Base-by-base conservation (phyloP, 2,329 filamentous ascomycete species). In the Penicillium sp. region DNA sequence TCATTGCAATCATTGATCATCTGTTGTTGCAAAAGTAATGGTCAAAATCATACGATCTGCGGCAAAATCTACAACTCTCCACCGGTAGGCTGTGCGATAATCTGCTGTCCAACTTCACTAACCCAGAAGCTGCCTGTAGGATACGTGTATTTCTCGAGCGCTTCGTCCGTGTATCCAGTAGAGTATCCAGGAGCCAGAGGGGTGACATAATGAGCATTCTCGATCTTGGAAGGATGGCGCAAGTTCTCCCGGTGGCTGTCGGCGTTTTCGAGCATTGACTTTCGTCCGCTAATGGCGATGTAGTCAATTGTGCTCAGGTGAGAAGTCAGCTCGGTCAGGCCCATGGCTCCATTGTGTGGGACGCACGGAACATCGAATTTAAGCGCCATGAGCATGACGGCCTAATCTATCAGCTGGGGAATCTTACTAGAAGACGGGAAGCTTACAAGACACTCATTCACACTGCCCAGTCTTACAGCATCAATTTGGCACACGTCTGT, bases 291-390 rank as follows among this genome's bases (percentile, higher is more conserved):
- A 1, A 96, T 90, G 43, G 87, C 88, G 5, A 96, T 89, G 65
- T 96, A 96, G 75, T 96, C 91, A 63, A 96, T 94, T 14, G 90
- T 96, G 74, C 86, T 90, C 59, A 96, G 76, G 74, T 96, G 91
- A 78, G 95, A 90, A 0, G 92, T 96, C 77, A 96, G 96, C 75
- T 96, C 92, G 38, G 91, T 91, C 61, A 96, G 79, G 5, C 91
- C 91, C 2, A 96, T 91, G 62, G 91, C 91, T 20, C 92, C 91
- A 0, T 86, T 90, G 76, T 96, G 91, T 1, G 91, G 91, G 7
- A 96, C 91, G 63, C 96, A 87, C 14, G 91, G 91, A 3, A 96
- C 82, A 53, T 80, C 80, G 69, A 85, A 87, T 65, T 78, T 76
- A 58, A 67, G 68, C 3, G 55, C 55, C 55, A 56, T 56, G 55